Percentiles rank a stretch among this genome's conserved stretches.
phyloP scores from a whole-genome alignment of 2,329 filamentous ascomycete genomes.

The Domatiomyces globalis region DNA sequence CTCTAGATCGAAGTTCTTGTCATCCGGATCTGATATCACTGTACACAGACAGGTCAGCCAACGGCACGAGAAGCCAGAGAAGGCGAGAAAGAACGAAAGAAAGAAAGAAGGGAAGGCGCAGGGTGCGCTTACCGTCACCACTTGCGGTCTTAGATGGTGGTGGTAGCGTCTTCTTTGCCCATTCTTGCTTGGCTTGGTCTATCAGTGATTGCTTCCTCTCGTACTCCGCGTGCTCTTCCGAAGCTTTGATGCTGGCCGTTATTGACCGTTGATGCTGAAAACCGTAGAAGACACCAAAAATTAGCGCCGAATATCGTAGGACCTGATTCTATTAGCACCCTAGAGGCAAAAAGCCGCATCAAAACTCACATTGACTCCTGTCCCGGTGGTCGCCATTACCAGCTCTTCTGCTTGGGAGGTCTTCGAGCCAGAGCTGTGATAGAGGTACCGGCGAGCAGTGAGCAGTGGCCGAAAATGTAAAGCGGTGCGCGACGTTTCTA shows the following conservation, averaged over 20 bases:
- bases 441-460: not conserved
- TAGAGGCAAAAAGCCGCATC: not conserved
- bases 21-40: constrained; percentile 63
- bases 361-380: constrained; percentile 50
- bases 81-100: not conserved
- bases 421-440: not conserved
- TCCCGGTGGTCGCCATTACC: constrained; percentile 45
- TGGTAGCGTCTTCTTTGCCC: constrained; percentile 57
- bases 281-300: constrained; percentile 85
- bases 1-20: constrained; percentile 90
- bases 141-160: constrained; percentile 27
- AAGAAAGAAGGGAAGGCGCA: not conserved
- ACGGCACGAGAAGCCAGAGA: not conserved
- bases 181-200: constrained; percentile 82
- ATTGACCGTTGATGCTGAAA: constrained; percentile 83
- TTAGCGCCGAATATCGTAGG: constrained; percentile 89
- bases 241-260: constrained; percentile 53
- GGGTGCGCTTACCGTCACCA: constrained; percentile 22
- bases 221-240: constrained; percentile 66
- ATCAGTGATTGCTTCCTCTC: constrained; percentile 85
- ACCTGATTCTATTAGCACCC: constrained; percentile 47
- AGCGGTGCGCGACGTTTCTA: not conserved
- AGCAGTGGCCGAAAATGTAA: not conserved
- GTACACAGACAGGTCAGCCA: constrained; percentile 3
- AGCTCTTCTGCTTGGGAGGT: not conserved